Base-by-base conservation (phyloP, 2,329 filamentous ascomycete genomes). In the Harringtonia lauricola region DNA sequence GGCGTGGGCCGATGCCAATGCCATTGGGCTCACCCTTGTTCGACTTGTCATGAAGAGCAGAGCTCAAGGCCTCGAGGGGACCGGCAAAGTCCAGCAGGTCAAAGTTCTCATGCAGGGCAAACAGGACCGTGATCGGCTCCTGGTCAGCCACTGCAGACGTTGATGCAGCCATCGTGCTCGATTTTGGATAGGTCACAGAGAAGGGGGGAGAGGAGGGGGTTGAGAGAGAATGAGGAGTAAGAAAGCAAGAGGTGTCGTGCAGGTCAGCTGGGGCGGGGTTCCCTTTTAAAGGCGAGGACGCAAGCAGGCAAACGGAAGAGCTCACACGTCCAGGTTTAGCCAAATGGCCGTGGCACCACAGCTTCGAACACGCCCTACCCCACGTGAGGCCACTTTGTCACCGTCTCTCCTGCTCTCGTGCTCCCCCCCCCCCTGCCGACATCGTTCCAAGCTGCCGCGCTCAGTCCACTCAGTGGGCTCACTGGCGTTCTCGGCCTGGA, bases 21-120 rank as follows among this genome's bases (percentile, higher is more conserved):
- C 18, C 8, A 14, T 21, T 10, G 4, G 10, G 18, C 71, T 58
- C 64, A 75, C 75, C 61, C 31, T 64, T 57, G 54, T 79, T 69
- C 42, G n/a, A n/a, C n/a, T n/a, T 64, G 51, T 79, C 65, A 49
- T 77, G 72, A 35, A 67, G 65, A 46, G 73, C 71, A 39, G 57
- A 59, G 50, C 60, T 60, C 45, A 79, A 64, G 49, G 69, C 67
- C 63, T 76, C 68, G 41, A 73, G 57, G 36, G 72, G 67, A 50
- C 72, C 74, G 45, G 72, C 69, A 52, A 79, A 70, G 64, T 79
- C 74, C 51, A 77, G 54, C 46, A 79, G 59, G 57, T 78, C 65
- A 58, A 79, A 79, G 58, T 76, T 74, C 57, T 68, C 62, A 43
- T 79, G 74, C 54, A 79, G 67, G 54, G 69, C 74, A 61, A 79